These are phyloP conservation scores for Danielia oregonensis DNA, from an alignment of 805 yeast genomes.

Conservation along the genomic window DNA sequence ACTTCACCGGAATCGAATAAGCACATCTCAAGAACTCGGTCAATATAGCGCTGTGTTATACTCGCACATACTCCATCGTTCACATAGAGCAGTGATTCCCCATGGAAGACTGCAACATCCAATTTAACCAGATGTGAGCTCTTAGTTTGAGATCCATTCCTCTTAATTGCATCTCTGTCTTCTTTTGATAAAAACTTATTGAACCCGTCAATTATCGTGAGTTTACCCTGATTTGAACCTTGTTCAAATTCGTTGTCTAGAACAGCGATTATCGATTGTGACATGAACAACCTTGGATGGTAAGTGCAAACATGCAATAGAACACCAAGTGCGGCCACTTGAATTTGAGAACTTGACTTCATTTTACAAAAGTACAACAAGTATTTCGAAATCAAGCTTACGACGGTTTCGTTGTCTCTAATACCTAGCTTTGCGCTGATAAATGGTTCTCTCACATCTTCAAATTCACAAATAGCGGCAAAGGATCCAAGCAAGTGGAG, in stretches of 20 bases:
- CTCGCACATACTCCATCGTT: conserved; percentile 75
- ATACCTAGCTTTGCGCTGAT: conserved; percentile 36
- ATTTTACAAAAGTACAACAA: conserved; percentile 51
- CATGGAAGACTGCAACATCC: conserved; percentile 54
- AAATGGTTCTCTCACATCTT: conserved; percentile 39
- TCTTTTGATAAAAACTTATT: conserved; percentile 55
- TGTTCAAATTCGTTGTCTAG: conserved; percentile 47
- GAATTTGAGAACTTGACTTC: conserved; percentile 27
- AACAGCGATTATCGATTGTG: conserved; percentile 48
- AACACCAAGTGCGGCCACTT: conserved; percentile 53
- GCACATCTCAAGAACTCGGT: conserved; percentile 46
- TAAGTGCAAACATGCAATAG: conserved; percentile 56
- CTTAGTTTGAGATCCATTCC: conserved; percentile 37
- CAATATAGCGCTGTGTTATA: conserved; percentile 60
- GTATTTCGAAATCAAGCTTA: conserved; percentile 55
- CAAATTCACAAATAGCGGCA: conserved; percentile 68
- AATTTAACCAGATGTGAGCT: conserved; percentile 29
- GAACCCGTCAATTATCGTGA: conserved; percentile 54
- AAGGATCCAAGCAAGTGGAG: conserved; percentile 65
- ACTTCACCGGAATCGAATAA: conserved; percentile 41
- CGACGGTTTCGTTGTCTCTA: conserved; percentile 50
- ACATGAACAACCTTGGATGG: conserved; percentile 64
- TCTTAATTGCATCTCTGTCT: conserved; percentile 42
- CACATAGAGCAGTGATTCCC: conserved; percentile 42
- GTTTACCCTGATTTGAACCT: conserved; percentile 38